phyloP scores from a whole-genome alignment of 2,329 filamentous ascomycete genomes.

The Hypoxylon sp. region DNA sequence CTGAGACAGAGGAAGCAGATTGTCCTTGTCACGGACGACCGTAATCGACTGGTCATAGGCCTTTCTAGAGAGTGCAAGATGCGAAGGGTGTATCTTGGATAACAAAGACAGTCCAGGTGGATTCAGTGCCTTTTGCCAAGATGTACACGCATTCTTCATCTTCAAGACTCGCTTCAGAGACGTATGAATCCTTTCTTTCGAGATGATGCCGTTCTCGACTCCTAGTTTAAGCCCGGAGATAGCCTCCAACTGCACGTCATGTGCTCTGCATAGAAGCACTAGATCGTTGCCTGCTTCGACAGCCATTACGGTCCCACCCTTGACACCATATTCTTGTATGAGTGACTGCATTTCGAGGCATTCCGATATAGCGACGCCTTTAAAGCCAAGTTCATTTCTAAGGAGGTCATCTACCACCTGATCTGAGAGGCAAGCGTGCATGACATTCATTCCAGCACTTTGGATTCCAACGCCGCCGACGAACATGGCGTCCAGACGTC shows the following conservation, averaged over 20 bases:
- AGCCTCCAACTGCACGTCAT: constrained; percentile 90
- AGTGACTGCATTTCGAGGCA: constrained; percentile 97
- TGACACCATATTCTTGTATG: constrained; percentile 96
- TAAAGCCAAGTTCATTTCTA: constrained; percentile 89
- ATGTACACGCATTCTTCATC: constrained; percentile 88
- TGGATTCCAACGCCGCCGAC: constrained; percentile 94
- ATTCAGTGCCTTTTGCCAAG: constrained; percentile 92
- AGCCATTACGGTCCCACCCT: constrained; percentile 96
- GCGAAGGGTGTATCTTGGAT: constrained; percentile 84
- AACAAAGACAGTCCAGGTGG: constrained; percentile 84
- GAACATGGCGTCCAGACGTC: constrained; percentile 91
- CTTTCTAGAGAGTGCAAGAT: constrained; percentile 83
- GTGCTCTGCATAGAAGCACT: constrained; percentile 88
- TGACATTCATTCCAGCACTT: constrained; percentile 91
- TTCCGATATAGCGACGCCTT: constrained; percentile 93
- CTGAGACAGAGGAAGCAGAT: constrained; percentile 84
- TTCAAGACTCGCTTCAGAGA: constrained; percentile 84
- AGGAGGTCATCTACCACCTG: constrained; percentile 93
- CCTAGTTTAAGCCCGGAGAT: constrained; percentile 91
- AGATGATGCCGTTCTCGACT: constrained; percentile 90
- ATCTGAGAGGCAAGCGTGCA: constrained; percentile 93
- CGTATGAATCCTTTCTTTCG: constrained; percentile 81
- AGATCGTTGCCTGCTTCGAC: constrained; percentile 96
- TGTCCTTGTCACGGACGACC: constrained; percentile 90
- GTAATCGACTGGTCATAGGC: constrained; percentile 96